Evolutionary conservation across 495 filamentous ascomycete genomes (phyloP).

Genomic region (Penicillium cosmopolitanum): DNA sequence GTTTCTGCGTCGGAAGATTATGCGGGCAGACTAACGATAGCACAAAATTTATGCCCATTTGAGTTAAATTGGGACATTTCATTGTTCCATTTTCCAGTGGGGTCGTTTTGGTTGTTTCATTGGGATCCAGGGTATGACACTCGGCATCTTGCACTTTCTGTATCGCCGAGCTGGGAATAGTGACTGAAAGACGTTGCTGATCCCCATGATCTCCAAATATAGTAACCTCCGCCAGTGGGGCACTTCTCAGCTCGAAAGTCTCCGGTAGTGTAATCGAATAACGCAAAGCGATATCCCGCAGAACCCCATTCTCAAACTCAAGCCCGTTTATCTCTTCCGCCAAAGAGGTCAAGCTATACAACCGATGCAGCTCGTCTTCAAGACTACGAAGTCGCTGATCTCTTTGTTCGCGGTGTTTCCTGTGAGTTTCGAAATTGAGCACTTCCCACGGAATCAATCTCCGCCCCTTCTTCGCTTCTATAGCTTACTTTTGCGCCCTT

Average conservation of each 20-base stretch:
- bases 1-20: background rate
- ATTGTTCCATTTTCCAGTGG: background rate
- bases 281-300: slow-evolving; percentile 7
- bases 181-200: slow-evolving; percentile 11
- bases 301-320: slow-evolving; percentile 10
- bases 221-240: slow-evolving; percentile 7
- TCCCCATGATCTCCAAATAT: slow-evolving; percentile 1
- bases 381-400: slow-evolving; percentile 10
- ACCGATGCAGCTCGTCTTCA: slow-evolving; percentile 14
- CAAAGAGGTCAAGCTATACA: slow-evolving; percentile 3
- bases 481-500: slow-evolving; percentile 12
- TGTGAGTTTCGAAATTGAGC: background rate
- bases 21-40: slow-evolving; percentile 16
- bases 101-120: no score
- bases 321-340: slow-evolving; percentile 5
- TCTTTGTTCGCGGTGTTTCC: slow-evolving; percentile 17
- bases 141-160: background rate
- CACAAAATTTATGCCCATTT: slow-evolving; percentile 25
- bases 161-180: background rate
- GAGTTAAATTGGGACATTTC: background rate
- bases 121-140: no score
- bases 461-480: no score
- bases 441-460: background rate
- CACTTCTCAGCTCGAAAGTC: no score
- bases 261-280: slow-evolving; percentile 10